Base-by-base conservation (phyloP, 2,329 filamentous ascomycete species). In the Apiospora koreana region DNA sequence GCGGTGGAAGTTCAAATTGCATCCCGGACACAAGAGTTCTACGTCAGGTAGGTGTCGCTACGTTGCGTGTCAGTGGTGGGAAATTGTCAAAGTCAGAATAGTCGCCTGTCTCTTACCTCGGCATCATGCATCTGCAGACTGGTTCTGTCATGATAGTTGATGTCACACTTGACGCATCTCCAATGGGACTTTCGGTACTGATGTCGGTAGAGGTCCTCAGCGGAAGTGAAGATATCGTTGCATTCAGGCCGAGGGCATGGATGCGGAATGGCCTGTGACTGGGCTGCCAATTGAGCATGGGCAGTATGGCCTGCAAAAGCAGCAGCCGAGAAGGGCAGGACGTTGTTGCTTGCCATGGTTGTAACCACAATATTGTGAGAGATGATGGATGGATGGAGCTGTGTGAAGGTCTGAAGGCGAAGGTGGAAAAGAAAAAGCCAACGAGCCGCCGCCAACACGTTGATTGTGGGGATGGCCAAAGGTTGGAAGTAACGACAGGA, bases 11-110 rank as follows among this genome's bases (percentile, higher is more conserved):
- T 76, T 76, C 1, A 74, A 71, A 0, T 74, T 67, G 70, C 87
- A 89, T 35, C 83, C 86, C 1, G 85, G 85, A 65, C 87, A 89
- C 2, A 72, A 65, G 1, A 89, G 79, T 1, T 81, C 54, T 2
- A 3, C 21, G 5, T 62, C 31, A 5, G 54, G 54, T 38, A 62
- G 5, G 18, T 62, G 54, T 38, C 21, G 21, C 54, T 62, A 8
- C 1, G 1, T 12, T 12, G 9, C 8, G 21, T 35, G 31, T 62
- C 54, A 62, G 28, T 12, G 18, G 18, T n/a, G 28, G 16, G 21
- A 14, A 31, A 7, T 35, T 18, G 4, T 38, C 18, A 58, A 31
- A 16, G 28, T 18, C 18, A 6, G 54, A 35, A 62, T 35, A 25
- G 6, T 42, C 9, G 2, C 35, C 46, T 14, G 4, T 28, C 48